A percentile compares a stretch with the other conserved stretches of the same genome.
phyloP scores from a whole-genome alignment of 2,329 filamentous ascomycete species.

The Sporothrix pallida region DNA sequence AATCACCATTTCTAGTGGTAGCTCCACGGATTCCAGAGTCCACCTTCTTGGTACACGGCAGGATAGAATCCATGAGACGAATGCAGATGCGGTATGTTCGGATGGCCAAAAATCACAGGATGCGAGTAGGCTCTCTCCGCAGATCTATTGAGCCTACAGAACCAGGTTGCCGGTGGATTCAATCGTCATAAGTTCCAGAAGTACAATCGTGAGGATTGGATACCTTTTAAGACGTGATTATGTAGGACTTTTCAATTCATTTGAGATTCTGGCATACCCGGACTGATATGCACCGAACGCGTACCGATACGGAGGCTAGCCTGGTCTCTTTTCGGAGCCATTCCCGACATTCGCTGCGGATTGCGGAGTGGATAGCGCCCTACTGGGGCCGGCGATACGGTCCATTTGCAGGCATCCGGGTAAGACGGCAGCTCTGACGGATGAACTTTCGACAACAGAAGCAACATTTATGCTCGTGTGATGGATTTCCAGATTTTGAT shows the following conservation, averaged over 20 bases:
- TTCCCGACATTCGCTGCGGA: background rate
- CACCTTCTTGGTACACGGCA: background rate
- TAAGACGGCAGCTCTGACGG: constrained; percentile 22
- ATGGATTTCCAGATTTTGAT: constrained; percentile 21
- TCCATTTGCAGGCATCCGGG: background rate
- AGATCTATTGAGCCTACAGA: background rate
- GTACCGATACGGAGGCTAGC: background rate
- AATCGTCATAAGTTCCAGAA: background rate
- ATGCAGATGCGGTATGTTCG: background rate
- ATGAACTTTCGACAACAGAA: background rate
- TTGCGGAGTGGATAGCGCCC: background rate
- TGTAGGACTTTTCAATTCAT: constrained; percentile 21
- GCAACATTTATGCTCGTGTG: background rate
- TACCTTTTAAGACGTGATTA: background rate
- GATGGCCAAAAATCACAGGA: background rate
- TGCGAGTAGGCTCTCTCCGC: background rate
- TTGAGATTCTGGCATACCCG: background rate
- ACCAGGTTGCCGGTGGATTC: background rate
- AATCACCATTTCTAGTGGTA: background rate
- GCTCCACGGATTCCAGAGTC: background rate
- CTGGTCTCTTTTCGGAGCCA: background rate
- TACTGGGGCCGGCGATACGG: background rate
- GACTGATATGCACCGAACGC: background rate
- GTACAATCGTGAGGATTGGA: background rate
- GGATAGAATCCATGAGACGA: background rate